These are phyloP conservation scores for Pugionium dolabratum DNA, from an alignment of 345 rosid species.

Conservation along the genomic window DNA sequence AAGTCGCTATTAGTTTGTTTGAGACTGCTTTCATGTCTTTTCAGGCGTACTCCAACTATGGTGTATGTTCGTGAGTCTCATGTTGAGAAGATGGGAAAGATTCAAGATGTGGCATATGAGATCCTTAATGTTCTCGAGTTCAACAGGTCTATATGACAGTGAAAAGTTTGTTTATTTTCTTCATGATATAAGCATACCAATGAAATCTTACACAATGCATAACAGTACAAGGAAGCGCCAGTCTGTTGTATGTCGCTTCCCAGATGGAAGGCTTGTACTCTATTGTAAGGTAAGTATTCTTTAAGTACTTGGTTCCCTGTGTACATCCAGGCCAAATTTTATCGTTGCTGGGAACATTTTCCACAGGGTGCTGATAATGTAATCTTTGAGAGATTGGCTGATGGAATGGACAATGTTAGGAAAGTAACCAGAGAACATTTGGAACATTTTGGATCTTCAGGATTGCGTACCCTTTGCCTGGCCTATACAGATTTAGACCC, in stretches of 20 bases:
- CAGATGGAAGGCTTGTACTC: conserved; percentile 93
- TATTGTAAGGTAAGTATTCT: conserved; percentile 83
- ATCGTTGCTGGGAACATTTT: conserved; percentile 42
- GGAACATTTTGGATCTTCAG: conserved; percentile 96
- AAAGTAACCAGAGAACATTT: conserved; percentile 80
- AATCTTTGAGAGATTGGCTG: conserved; percentile 82
- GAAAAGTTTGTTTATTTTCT: conserved; percentile 23
- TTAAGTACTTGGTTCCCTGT: conserved; percentile 13
- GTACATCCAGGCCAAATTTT: conserved; percentile 29
- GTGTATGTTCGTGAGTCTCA: conserved; percentile 97
- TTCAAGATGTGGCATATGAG: conserved; percentile 84
- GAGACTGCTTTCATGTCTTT: conserved; percentile 32
- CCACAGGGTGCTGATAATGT: conserved; percentile 98
- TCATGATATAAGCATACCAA: conserved; percentile 21
- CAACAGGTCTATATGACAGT: conserved; percentile 67
- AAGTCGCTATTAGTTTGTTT: conserved; percentile 29
- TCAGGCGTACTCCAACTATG: conserved; percentile 93
- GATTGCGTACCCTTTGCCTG: conserved; percentile 96
- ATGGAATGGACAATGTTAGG: conserved; percentile 66
- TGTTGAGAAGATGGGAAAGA: conserved; percentile 93
- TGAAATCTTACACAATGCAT: conserved; percentile 32
- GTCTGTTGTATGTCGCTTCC: conserved; percentile 96
- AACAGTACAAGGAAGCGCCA: conserved; percentile 98
- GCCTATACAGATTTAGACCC: conserved; percentile 83
- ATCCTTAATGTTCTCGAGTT: conserved; percentile 96